A percentile compares a stretch with the other conserved stretches of the same genome.
Conservation (phyloP, 192 early-diverging fungal genomes). For the Dissophora ornata region DNA sequence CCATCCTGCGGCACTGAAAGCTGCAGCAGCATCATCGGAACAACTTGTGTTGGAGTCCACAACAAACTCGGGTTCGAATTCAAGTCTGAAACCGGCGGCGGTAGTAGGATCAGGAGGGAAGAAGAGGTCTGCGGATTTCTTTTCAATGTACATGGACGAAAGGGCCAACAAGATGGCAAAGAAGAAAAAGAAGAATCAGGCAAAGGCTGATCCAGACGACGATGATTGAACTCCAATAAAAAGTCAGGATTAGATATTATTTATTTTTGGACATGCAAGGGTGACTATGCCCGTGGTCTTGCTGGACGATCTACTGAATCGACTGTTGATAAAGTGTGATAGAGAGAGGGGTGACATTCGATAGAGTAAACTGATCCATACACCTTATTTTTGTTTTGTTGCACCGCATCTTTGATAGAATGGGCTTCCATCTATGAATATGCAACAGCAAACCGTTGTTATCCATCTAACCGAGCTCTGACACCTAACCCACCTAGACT, state of each 20-base stretch:
- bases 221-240: conserved; percentile 7
- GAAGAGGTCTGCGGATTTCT: conserved; percentile 56
- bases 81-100: conserved; percentile 7
- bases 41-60: no score
- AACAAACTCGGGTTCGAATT: no score
- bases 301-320: no score
- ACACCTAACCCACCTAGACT: no score
- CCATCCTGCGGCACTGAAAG: conserved; percentile 33
- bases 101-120: background rate
- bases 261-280: no score
- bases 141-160: conserved; percentile 62
- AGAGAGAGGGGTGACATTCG: background rate
- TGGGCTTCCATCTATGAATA: no score
- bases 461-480: no score
- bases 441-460: no score
- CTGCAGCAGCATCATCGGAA: background rate
- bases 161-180: conserved; percentile 60
- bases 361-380: background rate
- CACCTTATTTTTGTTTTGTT: no score
- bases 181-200: conserved; percentile 54
- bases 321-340: conserved; percentile 1
- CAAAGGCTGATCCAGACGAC: conserved; percentile 32
- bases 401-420: no score
- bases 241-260: background rate
- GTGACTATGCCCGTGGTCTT: background rate